These are phyloP conservation scores for Entomortierella lignicola DNA, from an alignment of 192 early-diverging fungal species.

Conservation along the genomic window DNA sequence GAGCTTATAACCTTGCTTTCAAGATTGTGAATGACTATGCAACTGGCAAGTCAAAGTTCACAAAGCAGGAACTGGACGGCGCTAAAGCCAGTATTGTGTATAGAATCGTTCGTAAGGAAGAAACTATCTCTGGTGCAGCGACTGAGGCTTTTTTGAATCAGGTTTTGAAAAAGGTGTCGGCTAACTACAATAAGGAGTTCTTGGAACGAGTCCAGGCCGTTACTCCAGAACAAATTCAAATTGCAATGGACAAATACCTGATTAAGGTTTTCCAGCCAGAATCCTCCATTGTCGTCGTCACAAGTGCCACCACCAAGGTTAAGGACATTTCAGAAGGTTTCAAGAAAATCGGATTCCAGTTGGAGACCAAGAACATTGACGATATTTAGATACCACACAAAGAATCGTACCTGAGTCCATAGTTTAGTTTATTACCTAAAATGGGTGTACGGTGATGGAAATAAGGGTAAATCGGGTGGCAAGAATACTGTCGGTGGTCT, in stretches of 20 bases:
- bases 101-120: conserved; percentile 59
- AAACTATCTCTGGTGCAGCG: conserved; percentile 53
- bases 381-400: conserved; percentile 54
- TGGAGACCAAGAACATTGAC: conserved; percentile 60
- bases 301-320: conserved; percentile 62
- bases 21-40: conserved; percentile 62
- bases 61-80: conserved; percentile 61
- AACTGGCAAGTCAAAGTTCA: conserved; percentile 59
- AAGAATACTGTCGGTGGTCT: conserved; percentile 9
- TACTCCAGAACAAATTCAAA: conserved; percentile 58
- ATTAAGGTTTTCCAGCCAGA: conserved; percentile 60
- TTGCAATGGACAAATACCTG: conserved; percentile 63
- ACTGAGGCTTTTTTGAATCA: conserved; percentile 62
- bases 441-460: neutral
- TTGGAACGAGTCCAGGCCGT: conserved; percentile 61
- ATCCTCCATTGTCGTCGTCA: conserved; percentile 62
- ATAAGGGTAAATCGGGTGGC: conserved; percentile 38
- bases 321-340: conserved; percentile 64
- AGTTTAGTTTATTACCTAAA: neutral
- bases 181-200: conserved; percentile 62
- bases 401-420: too few relatives aligned
- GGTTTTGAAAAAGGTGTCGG: conserved; percentile 60
- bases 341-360: conserved; percentile 57
- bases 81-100: conserved; percentile 71
- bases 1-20: conserved; percentile 64